Evolutionary conservation across 768 basidiomycete species (phyloP).

Genomic region (Asterophora parasitica): DNA sequence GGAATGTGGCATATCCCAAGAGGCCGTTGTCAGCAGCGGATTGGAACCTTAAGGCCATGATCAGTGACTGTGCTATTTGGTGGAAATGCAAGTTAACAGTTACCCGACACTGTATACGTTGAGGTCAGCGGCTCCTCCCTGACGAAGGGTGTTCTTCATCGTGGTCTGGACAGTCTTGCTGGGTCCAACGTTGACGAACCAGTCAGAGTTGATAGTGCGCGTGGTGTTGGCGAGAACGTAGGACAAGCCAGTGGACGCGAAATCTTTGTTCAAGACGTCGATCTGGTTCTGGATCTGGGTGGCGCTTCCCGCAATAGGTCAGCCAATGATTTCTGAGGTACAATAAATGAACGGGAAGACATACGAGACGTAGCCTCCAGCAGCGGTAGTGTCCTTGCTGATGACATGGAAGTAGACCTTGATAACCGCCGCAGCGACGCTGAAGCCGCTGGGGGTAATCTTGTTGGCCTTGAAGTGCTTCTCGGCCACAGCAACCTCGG

Average conservation of each 20-base stretch:
- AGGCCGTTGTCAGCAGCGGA: slow-evolving; percentile 30
- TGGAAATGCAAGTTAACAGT: slow-evolving; percentile 1
- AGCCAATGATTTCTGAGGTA: neutral
- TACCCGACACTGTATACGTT: slow-evolving; percentile 51
- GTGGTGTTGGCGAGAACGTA: slow-evolving; percentile 37
- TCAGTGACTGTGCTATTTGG: neutral
- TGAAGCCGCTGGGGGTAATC: slow-evolving; percentile 4
- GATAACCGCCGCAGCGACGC: slow-evolving; percentile 8
- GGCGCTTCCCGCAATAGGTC: slow-evolving; percentile 4
- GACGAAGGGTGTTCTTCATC: slow-evolving; percentile 44
- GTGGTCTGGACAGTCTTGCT: slow-evolving; percentile 30
- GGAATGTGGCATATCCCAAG: slow-evolving; percentile 51
- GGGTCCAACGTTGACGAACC: slow-evolving; percentile 45
- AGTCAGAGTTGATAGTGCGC: slow-evolving; percentile 39
- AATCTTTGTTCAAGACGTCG: slow-evolving; percentile 37
- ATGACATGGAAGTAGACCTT: slow-evolving; percentile 32
- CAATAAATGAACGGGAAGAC: slow-evolving; percentile 13
- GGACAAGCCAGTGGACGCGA: slow-evolving; percentile 28
- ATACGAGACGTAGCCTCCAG: slow-evolving; percentile 41
- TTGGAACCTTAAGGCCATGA: slow-evolving; percentile 15
- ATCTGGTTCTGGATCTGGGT: slow-evolving; percentile 22
- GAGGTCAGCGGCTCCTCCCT: slow-evolving; percentile 36
- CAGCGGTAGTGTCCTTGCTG: slow-evolving; percentile 21
- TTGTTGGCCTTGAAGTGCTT: slow-evolving; percentile 16
- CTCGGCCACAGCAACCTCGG: slow-evolving; percentile 13